phyloP scores from a whole-genome alignment of 2,329 filamentous ascomycete genomes.

The Hansfordia pulvinata region DNA sequence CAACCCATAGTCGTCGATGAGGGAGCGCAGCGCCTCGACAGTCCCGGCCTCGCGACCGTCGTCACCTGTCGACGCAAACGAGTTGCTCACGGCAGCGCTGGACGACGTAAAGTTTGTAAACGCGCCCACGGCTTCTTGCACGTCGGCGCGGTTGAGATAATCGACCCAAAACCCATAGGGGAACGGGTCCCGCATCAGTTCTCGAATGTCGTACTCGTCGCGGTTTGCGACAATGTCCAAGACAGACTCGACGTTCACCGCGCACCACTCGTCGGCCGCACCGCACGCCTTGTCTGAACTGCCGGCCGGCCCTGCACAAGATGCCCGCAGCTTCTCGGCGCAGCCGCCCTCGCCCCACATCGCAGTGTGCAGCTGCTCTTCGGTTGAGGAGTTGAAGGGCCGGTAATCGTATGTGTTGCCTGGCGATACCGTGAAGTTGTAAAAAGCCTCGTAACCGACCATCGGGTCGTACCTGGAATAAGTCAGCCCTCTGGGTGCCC shows the following conservation, averaged over 20 bases:
- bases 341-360: slow-evolving; percentile 49
- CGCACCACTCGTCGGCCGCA: slow-evolving; percentile 22
- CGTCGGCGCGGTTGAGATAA: slow-evolving; percentile 41
- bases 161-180: slow-evolving; percentile 36
- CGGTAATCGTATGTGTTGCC: slow-evolving; percentile 39
- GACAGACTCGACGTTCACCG: slow-evolving; percentile 32
- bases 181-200: slow-evolving; percentile 31
- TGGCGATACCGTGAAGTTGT: slow-evolving; percentile 38
- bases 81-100: slow-evolving; percentile 24
- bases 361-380: slow-evolving; percentile 40
- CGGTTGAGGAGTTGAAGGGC: slow-evolving; percentile 33
- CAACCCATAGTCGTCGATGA: slow-evolving; percentile 43
- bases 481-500: too few relatives aligned
- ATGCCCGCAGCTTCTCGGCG: slow-evolving; percentile 29
- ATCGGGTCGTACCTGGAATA: slow-evolving; percentile 43
- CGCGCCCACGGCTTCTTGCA: slow-evolving; percentile 43
- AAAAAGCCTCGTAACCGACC: slow-evolving; percentile 41
- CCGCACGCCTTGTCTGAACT: slow-evolving; percentile 5
- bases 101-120: slow-evolving; percentile 42
- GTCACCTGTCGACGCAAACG: slow-evolving; percentile 24
- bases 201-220: slow-evolving; percentile 15
- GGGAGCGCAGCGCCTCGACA: slow-evolving; percentile 30
- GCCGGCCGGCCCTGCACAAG: not conserved
- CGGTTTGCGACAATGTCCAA: slow-evolving; percentile 32
- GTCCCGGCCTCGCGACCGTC: slow-evolving; percentile 18